phyloP scores from a whole-genome alignment of 768 basidiomycete genomes.

The Lyophyllum decastes region DNA sequence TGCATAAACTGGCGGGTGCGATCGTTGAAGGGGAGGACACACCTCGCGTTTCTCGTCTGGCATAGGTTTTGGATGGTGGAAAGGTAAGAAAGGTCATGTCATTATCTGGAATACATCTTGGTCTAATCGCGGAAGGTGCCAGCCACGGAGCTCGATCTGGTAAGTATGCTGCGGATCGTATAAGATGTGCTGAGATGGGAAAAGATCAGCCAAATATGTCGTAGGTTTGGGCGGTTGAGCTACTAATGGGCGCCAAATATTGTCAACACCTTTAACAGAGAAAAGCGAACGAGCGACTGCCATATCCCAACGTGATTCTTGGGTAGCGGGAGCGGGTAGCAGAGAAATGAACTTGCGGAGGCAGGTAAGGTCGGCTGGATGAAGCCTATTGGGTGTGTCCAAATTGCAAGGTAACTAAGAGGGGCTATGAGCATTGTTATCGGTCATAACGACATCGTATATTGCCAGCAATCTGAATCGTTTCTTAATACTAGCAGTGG shows the following conservation, averaged over 20 bases:
- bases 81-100: background rate
- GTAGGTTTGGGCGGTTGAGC: background rate
- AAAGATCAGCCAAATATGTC: background rate
- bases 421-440: too few relatives aligned
- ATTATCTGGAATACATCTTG: background rate
- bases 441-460: too few relatives aligned
- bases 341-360: too few relatives aligned
- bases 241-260: background rate
- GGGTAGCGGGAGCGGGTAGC: too few relatives aligned
- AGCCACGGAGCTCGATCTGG: background rate
- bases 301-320: too few relatives aligned
- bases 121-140: background rate
- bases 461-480: too few relatives aligned
- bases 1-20: background rate
- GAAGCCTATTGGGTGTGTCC: too few relatives aligned
- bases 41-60: conserved; percentile 15
- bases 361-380: too few relatives aligned
- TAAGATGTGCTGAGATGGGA: background rate
- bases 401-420: too few relatives aligned
- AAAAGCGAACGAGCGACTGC: too few relatives aligned
- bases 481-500: too few relatives aligned
- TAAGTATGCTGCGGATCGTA: background rate
- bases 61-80: background rate
- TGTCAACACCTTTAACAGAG: too few relatives aligned
- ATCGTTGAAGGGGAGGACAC: background rate